Conservation (phyloP, 208 protist genomes). For the Herpetomonas muscarum region DNA sequence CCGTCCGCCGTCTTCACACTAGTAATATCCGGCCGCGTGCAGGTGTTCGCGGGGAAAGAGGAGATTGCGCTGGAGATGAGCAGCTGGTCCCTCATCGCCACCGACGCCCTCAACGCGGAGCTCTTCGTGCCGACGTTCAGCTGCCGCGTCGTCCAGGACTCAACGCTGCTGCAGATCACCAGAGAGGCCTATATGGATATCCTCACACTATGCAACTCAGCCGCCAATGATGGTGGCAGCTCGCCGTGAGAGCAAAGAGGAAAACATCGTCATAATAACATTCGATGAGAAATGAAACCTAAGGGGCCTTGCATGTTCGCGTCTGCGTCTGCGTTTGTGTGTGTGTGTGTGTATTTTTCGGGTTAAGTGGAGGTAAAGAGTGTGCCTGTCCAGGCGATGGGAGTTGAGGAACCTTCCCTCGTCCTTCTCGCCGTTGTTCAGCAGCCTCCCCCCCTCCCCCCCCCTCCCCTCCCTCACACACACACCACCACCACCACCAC, state of each 20-base stretch:
- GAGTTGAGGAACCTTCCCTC: no score
- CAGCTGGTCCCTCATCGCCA: slow-evolving; percentile 80
- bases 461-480: no score
- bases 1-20: slow-evolving; percentile 82
- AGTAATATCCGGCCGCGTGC: slow-evolving; percentile 76
- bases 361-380: no score
- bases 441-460: no score
- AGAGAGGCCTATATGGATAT: slow-evolving; percentile 56
- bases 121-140: slow-evolving; percentile 79
- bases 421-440: no score
- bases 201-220: slow-evolving; percentile 33
- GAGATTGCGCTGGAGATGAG: slow-evolving; percentile 77
- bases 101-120: slow-evolving; percentile 54
- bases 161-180: slow-evolving; percentile 82
- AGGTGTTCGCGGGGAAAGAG: slow-evolving; percentile 84
- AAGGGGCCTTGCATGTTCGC: no score
- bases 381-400: no score
- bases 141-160: slow-evolving; percentile 86
- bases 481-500: no score
- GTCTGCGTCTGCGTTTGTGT: no score
- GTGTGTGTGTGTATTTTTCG: no score
- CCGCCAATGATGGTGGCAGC: slow-evolving; percentile 8
- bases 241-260: no score
- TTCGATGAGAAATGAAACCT: background rate
- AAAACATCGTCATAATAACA: background rate